Conservation (phyloP, 1,139 yeast genomes). For the Pichia sp. region DNA sequence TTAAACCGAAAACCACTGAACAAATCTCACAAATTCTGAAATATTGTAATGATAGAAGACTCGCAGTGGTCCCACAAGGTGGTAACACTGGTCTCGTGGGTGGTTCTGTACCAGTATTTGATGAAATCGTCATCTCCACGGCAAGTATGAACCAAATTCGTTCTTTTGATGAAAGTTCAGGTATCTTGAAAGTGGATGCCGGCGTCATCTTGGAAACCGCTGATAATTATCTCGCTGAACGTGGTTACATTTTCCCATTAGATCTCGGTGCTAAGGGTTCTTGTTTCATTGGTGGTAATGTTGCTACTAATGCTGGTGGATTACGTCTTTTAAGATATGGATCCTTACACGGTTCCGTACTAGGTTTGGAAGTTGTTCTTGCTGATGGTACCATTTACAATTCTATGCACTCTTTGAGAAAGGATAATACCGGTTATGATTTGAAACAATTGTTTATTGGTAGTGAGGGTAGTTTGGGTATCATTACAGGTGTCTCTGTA, state of each 20-base stretch:
- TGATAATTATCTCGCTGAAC: slow-evolving; percentile 68
- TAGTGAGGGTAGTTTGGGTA: slow-evolving; percentile 85
- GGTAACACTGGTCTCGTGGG: slow-evolving; percentile 98
- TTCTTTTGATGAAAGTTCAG: slow-evolving; percentile 74
- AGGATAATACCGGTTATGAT: slow-evolving; percentile 94
- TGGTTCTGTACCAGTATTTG: slow-evolving; percentile 89
- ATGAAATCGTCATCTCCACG: slow-evolving; percentile 73
- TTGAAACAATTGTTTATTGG: slow-evolving; percentile 90
- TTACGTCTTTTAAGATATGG: slow-evolving; percentile 83
- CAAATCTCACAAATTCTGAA: slow-evolving; percentile 72
- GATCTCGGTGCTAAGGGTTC: slow-evolving; percentile 98
- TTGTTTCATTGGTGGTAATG: slow-evolving; percentile 93
- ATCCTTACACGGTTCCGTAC: slow-evolving; percentile 83
- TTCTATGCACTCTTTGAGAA: slow-evolving; percentile 76
- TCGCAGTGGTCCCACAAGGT: slow-evolving; percentile 95
- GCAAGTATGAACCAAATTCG: slow-evolving; percentile 70
- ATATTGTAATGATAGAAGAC: slow-evolving; percentile 69
- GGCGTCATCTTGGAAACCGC: slow-evolving; percentile 87
- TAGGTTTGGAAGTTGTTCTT: slow-evolving; percentile 87
- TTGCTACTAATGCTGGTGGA: slow-evolving; percentile 97
- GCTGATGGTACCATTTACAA: slow-evolving; percentile 82
- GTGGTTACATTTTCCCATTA: slow-evolving; percentile 85
- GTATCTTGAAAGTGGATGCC: slow-evolving; percentile 83
- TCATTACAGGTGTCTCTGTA: slow-evolving; percentile 84
- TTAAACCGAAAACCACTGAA: slow-evolving; percentile 78